Conservation (phyloP, 805 yeast genomes). For the Candida taoyuanica region DNA sequence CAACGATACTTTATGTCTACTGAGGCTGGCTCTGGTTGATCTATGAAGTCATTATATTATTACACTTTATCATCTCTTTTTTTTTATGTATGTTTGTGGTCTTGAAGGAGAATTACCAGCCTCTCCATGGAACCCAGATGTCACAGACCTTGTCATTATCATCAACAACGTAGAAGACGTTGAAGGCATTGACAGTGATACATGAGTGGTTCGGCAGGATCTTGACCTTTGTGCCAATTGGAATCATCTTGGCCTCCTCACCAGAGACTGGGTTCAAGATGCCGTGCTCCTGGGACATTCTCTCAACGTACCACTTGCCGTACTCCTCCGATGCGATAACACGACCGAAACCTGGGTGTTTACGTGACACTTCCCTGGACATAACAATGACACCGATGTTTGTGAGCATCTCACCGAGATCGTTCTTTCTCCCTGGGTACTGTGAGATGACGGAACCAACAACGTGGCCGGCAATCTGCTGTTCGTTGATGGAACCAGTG, state of each 20-base stretch:
- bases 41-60: neutral
- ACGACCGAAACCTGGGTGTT: conserved; percentile 54
- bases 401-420: conserved; percentile 57
- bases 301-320: conserved; percentile 58
- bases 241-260: conserved; percentile 33
- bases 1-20: conserved; percentile 36
- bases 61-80: neutral
- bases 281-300: conserved; percentile 80
- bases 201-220: conserved; percentile 71
- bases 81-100: neutral
- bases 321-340: conserved; percentile 36
- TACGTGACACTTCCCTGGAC: conserved; percentile 57
- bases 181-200: conserved; percentile 58
- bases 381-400: conserved; percentile 73
- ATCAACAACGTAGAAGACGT: conserved; percentile 50
- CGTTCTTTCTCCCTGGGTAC: conserved; percentile 50
- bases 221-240: conserved; percentile 49
- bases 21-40: conserved; percentile 29
- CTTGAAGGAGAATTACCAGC: conserved; percentile 31
- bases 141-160: conserved; percentile 47
- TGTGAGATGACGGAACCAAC: conserved; percentile 54
- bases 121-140: conserved; percentile 61
- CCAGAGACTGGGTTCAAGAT: conserved; percentile 44
- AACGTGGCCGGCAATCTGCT: conserved; percentile 47
- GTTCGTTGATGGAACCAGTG: conserved; percentile 49